Evolutionary conservation across 2,329 filamentous ascomycete genomes (phyloP).

Genomic region (Fusarium sp.): DNA sequence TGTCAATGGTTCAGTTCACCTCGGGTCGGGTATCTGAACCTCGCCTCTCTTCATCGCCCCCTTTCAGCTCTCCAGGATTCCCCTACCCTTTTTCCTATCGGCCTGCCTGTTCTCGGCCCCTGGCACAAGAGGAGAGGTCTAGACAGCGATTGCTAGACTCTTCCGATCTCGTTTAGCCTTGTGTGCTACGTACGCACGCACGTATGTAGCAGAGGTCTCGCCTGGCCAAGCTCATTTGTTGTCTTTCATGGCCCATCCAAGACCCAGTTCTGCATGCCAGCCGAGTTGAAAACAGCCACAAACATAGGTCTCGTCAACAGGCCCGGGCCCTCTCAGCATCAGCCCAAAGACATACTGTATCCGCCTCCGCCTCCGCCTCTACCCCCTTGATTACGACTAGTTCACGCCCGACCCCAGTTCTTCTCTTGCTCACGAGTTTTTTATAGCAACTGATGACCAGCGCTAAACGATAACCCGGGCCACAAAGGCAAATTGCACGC

Average conservation of each 20-base stretch:
- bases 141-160: slow-evolving; percentile 22
- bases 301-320: slow-evolving; percentile 1
- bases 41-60: slow-evolving; percentile 30
- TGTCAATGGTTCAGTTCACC: slow-evolving; percentile 2
- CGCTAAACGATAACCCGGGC: slow-evolving; percentile 9
- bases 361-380: slow-evolving; percentile 18
- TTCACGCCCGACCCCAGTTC: slow-evolving; percentile 4
- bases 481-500: slow-evolving; percentile 31
- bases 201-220: neutral
- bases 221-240: slow-evolving; percentile 1
- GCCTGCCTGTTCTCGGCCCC: slow-evolving; percentile 6
- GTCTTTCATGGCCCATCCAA: slow-evolving; percentile 10
- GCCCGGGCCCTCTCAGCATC: neutral
- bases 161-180: slow-evolving; percentile 5
- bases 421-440: slow-evolving; percentile 27
- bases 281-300: neutral
- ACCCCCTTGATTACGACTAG: slow-evolving; percentile 9
- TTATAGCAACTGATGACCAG: slow-evolving; percentile 36
- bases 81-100: slow-evolving; percentile 3
- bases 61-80: slow-evolving; percentile 20
- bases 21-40: slow-evolving; percentile 13
- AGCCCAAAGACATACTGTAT: neutral
- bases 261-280: slow-evolving; percentile 10
- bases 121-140: slow-evolving; percentile 3
- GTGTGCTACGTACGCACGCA: neutral